Base-by-base conservation (phyloP, 163 green algal species). In the Coccomyxa subellipsoidea region DNA sequence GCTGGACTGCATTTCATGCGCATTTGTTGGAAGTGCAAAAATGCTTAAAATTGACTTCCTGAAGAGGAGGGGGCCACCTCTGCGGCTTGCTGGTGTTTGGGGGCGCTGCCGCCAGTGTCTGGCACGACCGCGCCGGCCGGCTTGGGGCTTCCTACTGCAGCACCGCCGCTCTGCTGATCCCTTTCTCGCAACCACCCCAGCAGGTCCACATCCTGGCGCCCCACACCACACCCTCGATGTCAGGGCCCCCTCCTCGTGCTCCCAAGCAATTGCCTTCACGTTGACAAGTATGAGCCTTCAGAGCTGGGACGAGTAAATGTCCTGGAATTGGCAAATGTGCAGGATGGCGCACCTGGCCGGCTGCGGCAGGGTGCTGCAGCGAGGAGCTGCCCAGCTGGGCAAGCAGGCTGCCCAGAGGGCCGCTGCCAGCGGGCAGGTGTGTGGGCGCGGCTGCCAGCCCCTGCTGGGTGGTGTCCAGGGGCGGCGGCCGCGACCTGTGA, bases 51-150 rank as follows among this genome's bases (percentile, higher is more conserved):
- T 27, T 12, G 47, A 12, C 21, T 12, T 27, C 15, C 21, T 12
- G 47, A 18, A 59, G 23, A 59, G 10, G 5, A 18, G 5, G 47
- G 47, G 47, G 15, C 15, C 12, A 84, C 80, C 70, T 84, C 80
- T 80, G 80, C 80, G 66, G 80, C 80, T 54, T 84, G 59, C 69
- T 84, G 80, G 40, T 81, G 76, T 29, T 85, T 81, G 34, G 47
- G 70, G 29, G 34, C 81, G 66, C 73, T 53, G 73, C 72, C 7
- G 35, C 8, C 6, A 34, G 21, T 35, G 59, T 34, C 32, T 8
- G n/a, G 40, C 53, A 37, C 40, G 27, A 37, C 32, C 36, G 23
- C 69, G n/a, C 18, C 4, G 35, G 38, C 31, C 66, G 78, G 53
- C 77, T 73, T 73, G 69, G 39, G 81, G 81, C 76, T 69, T 73